phyloP scores from a whole-genome alignment of 2,329 filamentous ascomycete genomes.

The Tolypocladium cylindrosporum region DNA sequence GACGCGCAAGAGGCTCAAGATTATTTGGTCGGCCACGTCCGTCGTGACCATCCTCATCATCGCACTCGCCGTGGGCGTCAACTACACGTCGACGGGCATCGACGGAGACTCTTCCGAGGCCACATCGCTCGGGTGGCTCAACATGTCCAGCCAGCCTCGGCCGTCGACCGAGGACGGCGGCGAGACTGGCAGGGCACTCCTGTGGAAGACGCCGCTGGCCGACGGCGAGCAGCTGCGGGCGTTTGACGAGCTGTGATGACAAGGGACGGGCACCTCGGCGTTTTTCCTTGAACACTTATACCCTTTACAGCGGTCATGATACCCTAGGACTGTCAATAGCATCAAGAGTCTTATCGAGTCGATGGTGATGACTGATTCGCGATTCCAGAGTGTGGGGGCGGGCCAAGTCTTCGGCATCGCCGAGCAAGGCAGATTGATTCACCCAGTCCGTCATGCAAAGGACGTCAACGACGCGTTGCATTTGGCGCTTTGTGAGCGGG shows the following conservation, averaged over 20 bases:
- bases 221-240: slow-evolving; percentile 27
- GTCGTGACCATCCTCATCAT: slow-evolving; percentile 36
- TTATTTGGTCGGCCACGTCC: slow-evolving; percentile 52
- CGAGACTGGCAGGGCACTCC: slow-evolving; percentile 11
- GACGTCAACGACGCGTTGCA: background rate
- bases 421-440: background rate
- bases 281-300: background rate
- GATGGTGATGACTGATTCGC: no score
- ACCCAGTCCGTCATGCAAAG: background rate
- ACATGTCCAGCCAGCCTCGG: slow-evolving; percentile 6
- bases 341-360: no score
- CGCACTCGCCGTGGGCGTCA: slow-evolving; percentile 27
- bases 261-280: background rate
- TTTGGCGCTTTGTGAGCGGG: background rate
- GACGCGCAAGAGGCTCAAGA: slow-evolving; percentile 51
- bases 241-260: slow-evolving; percentile 35
- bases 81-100: slow-evolving; percentile 6
- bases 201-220: slow-evolving; percentile 15
- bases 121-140: slow-evolving; percentile 1
- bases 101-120: background rate
- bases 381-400: background rate
- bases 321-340: background rate
- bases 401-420: background rate
- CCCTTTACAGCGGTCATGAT: background rate
- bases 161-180: slow-evolving; percentile 8